Percentiles rank a stretch among this genome's conserved stretches.
Evolutionary conservation across 1,139 yeast species (phyloP).

Genomic region (Nadsonia commutata): DNA sequence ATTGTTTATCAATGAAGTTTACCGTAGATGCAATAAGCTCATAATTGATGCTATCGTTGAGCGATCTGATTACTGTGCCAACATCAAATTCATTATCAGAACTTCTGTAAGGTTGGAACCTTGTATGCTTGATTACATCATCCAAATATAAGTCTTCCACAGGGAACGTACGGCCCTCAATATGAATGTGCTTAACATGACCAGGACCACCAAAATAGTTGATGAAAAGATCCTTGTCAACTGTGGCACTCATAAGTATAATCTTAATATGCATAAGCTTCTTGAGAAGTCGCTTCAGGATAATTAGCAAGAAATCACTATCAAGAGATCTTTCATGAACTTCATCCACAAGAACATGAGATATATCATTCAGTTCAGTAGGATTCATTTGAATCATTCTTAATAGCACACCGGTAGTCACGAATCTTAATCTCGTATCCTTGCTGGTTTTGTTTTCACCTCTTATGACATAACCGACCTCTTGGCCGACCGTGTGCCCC

Average conservation of each 20-base stretch:
- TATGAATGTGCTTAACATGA: slow-evolving; percentile 35
- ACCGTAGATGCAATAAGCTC: slow-evolving; percentile 51
- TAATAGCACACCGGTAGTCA: slow-evolving; percentile 84
- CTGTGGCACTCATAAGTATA: slow-evolving; percentile 89
- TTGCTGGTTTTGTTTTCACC: slow-evolving; percentile 63
- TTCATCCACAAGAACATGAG: slow-evolving; percentile 76
- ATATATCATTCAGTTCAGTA: slow-evolving; percentile 34
- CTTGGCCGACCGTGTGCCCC: slow-evolving; percentile 48
- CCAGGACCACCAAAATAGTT: slow-evolving; percentile 36
- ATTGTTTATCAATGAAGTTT: slow-evolving; percentile 33
- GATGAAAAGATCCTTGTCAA: slow-evolving; percentile 54
- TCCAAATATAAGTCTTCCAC: slow-evolving; percentile 65
- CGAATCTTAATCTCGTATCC: slow-evolving; percentile 61
- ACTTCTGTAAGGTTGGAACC: slow-evolving; percentile 18
- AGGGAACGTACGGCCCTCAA: slow-evolving; percentile 89
- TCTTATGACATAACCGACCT: slow-evolving; percentile 79
- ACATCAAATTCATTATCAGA: slow-evolving; percentile 16
- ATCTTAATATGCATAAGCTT: slow-evolving; percentile 37
- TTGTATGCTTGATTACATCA: slow-evolving; percentile 38
- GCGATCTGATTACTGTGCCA: slow-evolving; percentile 23
- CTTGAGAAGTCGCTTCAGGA: slow-evolving; percentile 44
- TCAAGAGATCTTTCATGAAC: slow-evolving; percentile 93
- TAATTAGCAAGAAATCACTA: slow-evolving; percentile 68
- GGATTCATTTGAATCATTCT: slow-evolving; percentile 55
- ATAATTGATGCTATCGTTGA: slow-evolving; percentile 44